phyloP scores from a whole-genome alignment of 2,329 filamentous ascomycete species.

The Fusarium paranaense region DNA sequence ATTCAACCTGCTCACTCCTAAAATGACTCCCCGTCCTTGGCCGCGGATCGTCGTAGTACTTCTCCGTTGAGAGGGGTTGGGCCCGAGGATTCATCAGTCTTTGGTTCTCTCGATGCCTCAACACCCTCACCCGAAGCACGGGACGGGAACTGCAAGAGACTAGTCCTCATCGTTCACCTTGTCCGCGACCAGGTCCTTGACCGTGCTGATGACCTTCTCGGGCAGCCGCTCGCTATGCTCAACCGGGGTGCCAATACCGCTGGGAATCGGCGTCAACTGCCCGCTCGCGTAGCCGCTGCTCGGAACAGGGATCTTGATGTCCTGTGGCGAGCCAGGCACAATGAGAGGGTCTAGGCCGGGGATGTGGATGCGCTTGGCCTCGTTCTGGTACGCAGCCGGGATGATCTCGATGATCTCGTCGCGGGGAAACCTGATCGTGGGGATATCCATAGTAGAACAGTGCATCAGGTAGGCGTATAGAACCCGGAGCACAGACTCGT shows the following conservation, averaged over 20 bases:
- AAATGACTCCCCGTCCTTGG: conserved; percentile 1
- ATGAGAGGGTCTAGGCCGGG: conserved; percentile 74
- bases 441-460: conserved; percentile 94
- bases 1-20: conserved; percentile 24
- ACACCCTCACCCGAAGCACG: neutral
- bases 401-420: conserved; percentile 99
- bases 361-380: conserved; percentile 90
- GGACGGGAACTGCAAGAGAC: neutral
- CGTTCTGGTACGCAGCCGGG: conserved; percentile 96
- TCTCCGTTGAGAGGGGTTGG: neutral
- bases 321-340: conserved; percentile 82
- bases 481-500: conserved; percentile 96
- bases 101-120: conserved; percentile 3
- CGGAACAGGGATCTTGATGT: conserved; percentile 82
- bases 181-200: conserved; percentile 63
- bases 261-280: conserved; percentile 62
- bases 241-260: conserved; percentile 58
- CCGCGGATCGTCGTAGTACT: neutral
- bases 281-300: conserved; percentile 48
- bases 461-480: conserved; percentile 99
- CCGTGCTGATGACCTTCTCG: conserved; percentile 62
- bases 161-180: conserved; percentile 66
- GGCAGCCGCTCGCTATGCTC: conserved; percentile 58
- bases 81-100: neutral
- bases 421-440: conserved; percentile 90